Evolutionary conservation across 2,329 filamentous ascomycete species (phyloP).

Genomic region (Cytospora chrysosperma): DNA sequence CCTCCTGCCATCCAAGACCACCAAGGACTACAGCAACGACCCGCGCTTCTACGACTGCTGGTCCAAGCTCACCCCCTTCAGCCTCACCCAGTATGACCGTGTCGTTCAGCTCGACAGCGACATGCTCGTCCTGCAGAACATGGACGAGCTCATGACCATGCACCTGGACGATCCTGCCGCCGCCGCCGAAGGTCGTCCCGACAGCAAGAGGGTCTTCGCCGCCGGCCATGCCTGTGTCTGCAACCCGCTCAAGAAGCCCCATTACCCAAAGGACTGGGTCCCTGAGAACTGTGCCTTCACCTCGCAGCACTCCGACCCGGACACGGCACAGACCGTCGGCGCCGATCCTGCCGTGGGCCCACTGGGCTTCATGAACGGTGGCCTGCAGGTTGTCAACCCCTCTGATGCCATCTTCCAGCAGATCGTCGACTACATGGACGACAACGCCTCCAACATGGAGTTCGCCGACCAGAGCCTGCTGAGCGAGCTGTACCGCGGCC

Average conservation of each 20-base stretch:
- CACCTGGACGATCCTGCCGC: slow-evolving; percentile 45
- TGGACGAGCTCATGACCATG: slow-evolving; percentile 91
- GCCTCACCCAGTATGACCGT: slow-evolving; percentile 71
- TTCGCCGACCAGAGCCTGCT: slow-evolving; percentile 62
- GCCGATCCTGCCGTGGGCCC: slow-evolving; percentile 46
- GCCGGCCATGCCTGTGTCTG: slow-evolving; percentile 83
- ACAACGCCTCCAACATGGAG: slow-evolving; percentile 46
- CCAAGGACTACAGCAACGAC: slow-evolving; percentile 70
- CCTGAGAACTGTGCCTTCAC: slow-evolving; percentile 59
- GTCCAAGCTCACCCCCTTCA: slow-evolving; percentile 82
- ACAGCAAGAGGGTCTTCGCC: slow-evolving; percentile 70
- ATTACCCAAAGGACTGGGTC: slow-evolving; percentile 74
- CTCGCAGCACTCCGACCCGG: slow-evolving; percentile 48
- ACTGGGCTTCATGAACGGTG: slow-evolving; percentile 55
- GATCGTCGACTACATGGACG: slow-evolving; percentile 52
- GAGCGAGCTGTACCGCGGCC: slow-evolving; percentile 51
- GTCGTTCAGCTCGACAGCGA: slow-evolving; percentile 85
- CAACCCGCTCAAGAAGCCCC: slow-evolving; percentile 74
- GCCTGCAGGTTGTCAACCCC: slow-evolving; percentile 57
- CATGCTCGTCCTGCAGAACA: slow-evolving; percentile 80
- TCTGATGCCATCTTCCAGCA: slow-evolving; percentile 46
- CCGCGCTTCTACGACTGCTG: slow-evolving; percentile 88
- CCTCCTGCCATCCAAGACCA: slow-evolving; percentile 63
- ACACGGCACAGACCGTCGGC: slow-evolving; percentile 45
- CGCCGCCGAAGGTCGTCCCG: slow-evolving; percentile 27